These are phyloP conservation scores for Epichloe sylvatica DNA, from an alignment of 2,329 filamentous ascomycete genomes.

Conservation along the genomic window DNA sequence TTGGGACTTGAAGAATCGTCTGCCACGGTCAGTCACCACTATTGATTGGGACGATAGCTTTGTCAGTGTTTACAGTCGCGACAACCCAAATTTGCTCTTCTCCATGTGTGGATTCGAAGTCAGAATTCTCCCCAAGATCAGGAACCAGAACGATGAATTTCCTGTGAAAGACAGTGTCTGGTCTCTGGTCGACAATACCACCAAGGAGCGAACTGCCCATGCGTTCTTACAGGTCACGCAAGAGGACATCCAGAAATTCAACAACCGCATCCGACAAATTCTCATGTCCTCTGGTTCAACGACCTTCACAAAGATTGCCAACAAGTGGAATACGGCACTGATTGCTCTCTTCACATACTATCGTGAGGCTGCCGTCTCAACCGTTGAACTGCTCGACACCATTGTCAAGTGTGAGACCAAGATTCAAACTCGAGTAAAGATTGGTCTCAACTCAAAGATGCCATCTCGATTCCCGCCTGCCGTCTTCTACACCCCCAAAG, in stretches of 20 bases:
- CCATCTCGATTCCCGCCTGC: slow-evolving; percentile 95
- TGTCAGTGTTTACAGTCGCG: slow-evolving; percentile 90
- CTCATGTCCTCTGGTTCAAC: slow-evolving; percentile 99
- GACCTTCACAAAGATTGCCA: slow-evolving; percentile 98
- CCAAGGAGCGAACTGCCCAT: slow-evolving; percentile 92
- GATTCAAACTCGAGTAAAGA: slow-evolving; percentile 97
- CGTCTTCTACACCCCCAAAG: slow-evolving; percentile 97
- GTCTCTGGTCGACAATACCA: slow-evolving; percentile 92
- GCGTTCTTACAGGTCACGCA: slow-evolving; percentile 96
- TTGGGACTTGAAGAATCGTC: slow-evolving; percentile 95
- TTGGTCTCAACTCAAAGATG: slow-evolving; percentile 98
- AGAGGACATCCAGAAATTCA: slow-evolving; percentile 97
- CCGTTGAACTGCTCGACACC: slow-evolving; percentile 82
- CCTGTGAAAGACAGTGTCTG: slow-evolving; percentile 96
- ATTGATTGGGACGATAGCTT: slow-evolving; percentile 99
- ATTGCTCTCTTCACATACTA: slow-evolving; percentile 98
- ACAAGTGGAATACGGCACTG: slow-evolving; percentile 98
- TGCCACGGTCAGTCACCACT: slow-evolving; percentile 87
- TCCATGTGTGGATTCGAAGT: slow-evolving; percentile 98
- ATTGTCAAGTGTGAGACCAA: slow-evolving; percentile 99
- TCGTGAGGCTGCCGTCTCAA: slow-evolving; percentile 91
- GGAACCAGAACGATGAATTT: slow-evolving; percentile 93
- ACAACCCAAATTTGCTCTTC: slow-evolving; percentile 93
- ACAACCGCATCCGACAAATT: slow-evolving; percentile 96
- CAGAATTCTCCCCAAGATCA: slow-evolving; percentile 84